Conservation (phyloP, 352 stramenopile species). For the Pythium brassicae region DNA sequence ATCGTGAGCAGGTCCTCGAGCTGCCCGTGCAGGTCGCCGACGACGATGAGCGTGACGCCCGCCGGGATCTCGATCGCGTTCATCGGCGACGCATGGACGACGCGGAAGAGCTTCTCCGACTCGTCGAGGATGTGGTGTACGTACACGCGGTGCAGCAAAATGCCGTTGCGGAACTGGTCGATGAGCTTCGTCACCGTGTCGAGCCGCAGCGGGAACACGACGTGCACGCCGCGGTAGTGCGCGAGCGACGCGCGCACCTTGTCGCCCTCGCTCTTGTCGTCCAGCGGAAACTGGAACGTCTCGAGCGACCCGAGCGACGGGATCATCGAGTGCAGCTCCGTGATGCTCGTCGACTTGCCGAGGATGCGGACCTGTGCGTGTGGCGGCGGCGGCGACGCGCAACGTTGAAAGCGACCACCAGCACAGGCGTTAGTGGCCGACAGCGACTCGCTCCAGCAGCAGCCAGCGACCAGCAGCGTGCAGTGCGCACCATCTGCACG, state of each 20-base stretch:
- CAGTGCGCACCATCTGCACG: constrained; percentile 80
- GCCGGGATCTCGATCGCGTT: constrained; percentile 71
- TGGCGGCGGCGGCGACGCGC: too few relatives aligned
- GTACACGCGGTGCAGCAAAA: constrained; percentile 72
- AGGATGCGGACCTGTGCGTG: too few relatives aligned
- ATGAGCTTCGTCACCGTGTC: constrained; percentile 80
- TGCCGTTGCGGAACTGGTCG: constrained; percentile 83
- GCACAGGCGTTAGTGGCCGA: too few relatives aligned
- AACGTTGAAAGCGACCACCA: too few relatives aligned
- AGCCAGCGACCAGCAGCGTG: too few relatives aligned
- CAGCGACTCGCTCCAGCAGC: too few relatives aligned
- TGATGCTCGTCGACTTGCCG: constrained; percentile 81
- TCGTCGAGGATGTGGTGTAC: constrained; percentile 75
- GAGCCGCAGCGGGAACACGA: constrained; percentile 65
- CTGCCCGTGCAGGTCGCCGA: constrained; percentile 92
- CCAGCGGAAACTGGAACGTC: constrained; percentile 36
- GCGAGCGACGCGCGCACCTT: constrained; percentile 54
- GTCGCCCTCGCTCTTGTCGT: constrained; percentile 53
- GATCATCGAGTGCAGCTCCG: constrained; percentile 74
- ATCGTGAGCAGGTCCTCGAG: constrained; percentile 93
- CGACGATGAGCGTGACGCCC: constrained; percentile 87
- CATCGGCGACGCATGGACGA: constrained; percentile 51
- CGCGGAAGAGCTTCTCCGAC: constrained; percentile 44
- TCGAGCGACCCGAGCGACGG: constrained; percentile 71
- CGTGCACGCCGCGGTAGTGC: constrained; percentile 70